Base-by-base conservation (phyloP, 148 eudicot species). In the Vaccinium myrtillus region DNA sequence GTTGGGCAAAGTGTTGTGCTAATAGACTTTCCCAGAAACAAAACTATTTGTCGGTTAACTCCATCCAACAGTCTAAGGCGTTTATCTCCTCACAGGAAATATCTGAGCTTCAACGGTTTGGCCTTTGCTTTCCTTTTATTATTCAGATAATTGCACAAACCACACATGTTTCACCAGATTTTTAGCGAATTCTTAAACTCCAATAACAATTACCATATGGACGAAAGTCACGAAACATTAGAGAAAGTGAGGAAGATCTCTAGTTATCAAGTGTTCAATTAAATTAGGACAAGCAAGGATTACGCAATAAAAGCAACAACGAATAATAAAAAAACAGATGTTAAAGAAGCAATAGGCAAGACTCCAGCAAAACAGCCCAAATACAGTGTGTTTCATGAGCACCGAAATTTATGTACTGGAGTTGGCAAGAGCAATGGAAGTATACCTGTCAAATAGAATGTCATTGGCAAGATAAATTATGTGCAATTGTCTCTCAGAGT, bases 381-480 rank as follows among this genome's bases (percentile, higher is more conserved):
- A 69, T 3, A 65, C 30, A 65, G 27, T n/a, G 5, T 6, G 25
- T 59, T 59, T 61, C 69, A 7, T n/a, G 23, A 65, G 70, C 70
- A 69, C 74, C 39, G 39, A 69, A 69, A 65, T 23, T 69, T 13
- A 27, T 69, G 27, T 69, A 5, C 43, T 14, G 30, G 12, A 18
- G 16, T 48, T 23, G 36, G 65, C 63, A 15, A 79, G 43, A 59
- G 39, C 36, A 81, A 39, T 76, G 46, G 61, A n/a, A 56, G 71
- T 0, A 30, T 86, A 97, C 99, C 99, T 97, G 88, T 97, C 99
- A 88, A 97, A 97, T 79, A 97, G 90, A 77, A 97, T 97, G 89
- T 97, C 99, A 90, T 97, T 97, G 59, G 95, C 98, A 84, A 97
- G 98, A 87, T 94, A 97, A 83, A 97, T 82, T 67, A 97, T 95